Evolutionary conservation across 371 early-diverging fungal genomes (phyloP).

Genomic region (Mycotypha africana): DNA sequence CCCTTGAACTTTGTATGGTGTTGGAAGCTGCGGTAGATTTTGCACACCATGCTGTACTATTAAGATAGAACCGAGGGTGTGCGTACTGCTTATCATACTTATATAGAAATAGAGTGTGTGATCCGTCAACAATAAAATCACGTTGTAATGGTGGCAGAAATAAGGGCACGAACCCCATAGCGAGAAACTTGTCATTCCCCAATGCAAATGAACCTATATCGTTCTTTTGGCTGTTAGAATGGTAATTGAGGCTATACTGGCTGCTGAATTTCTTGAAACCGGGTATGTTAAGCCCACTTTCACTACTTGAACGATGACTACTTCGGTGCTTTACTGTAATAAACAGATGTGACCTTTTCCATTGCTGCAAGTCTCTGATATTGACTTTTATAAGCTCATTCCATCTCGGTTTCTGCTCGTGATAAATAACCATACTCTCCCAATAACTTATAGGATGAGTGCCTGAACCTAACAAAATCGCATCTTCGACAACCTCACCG

Average conservation of each 20-base stretch:
- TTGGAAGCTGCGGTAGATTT: conserved; percentile 38
- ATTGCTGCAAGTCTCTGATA: conserved; percentile 36
- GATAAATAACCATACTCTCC: conserved; percentile 63
- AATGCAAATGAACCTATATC: conserved; percentile 2
- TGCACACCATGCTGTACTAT: conserved; percentile 29
- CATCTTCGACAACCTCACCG: conserved; percentile 53
- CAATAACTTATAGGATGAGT: conserved; percentile 37
- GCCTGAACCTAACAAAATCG: conserved; percentile 53
- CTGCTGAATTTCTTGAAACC: too few relatives aligned
- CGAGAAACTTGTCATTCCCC: conserved; percentile 34
- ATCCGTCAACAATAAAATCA: conserved; percentile 59
- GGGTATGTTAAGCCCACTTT: neutral
- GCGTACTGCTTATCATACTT: conserved; percentile 51
- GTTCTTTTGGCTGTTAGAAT: neutral
- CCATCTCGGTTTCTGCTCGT: conserved; percentile 63
- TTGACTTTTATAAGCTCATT: conserved; percentile 61
- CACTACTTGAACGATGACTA: conserved; percentile 5
- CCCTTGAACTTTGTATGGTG: neutral
- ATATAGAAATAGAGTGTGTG: conserved; percentile 59
- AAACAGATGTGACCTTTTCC: conserved; percentile 59
- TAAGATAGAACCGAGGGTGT: conserved; percentile 44
- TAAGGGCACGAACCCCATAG: conserved; percentile 61
- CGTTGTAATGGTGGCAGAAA: conserved; percentile 44
- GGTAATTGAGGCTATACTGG: neutral
- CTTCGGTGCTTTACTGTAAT: conserved; percentile 54